Evolutionary conservation across 176 grass and related monocot species (phyloP).

Genomic region (maize (Zea mays)): Zm-B73-REFERENCE-NAM-5.0 NC_050097.1:40617501-40618000

Average conservation of each 20-base stretch:
- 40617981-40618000: not conserved
- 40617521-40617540: not conserved
- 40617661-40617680: not conserved
- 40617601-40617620: not conserved
- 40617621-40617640: not conserved
- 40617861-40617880: constrained; percentile 15
- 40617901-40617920: not conserved
- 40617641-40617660: not conserved
- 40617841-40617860: not conserved
- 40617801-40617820: not conserved
- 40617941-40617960: constrained; percentile 7
- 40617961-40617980: not conserved
- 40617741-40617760: constrained; percentile 34
- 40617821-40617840: not conserved
- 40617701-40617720: constrained; percentile 59
- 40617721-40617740: constrained; percentile 33
- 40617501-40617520: not conserved
- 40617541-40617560: not conserved
- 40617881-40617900: not conserved
- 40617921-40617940: not conserved
- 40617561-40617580: not conserved
- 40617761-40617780: constrained; percentile 36
- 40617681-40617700: constrained; percentile 30
- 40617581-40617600: not conserved
- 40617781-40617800: constrained; percentile 25